A percentile compares a stretch with the other conserved stretches of the same genome.
phyloP scores from a whole-genome alignment of 2,329 filamentous ascomycete species.

The Bipolaris gigantea region DNA sequence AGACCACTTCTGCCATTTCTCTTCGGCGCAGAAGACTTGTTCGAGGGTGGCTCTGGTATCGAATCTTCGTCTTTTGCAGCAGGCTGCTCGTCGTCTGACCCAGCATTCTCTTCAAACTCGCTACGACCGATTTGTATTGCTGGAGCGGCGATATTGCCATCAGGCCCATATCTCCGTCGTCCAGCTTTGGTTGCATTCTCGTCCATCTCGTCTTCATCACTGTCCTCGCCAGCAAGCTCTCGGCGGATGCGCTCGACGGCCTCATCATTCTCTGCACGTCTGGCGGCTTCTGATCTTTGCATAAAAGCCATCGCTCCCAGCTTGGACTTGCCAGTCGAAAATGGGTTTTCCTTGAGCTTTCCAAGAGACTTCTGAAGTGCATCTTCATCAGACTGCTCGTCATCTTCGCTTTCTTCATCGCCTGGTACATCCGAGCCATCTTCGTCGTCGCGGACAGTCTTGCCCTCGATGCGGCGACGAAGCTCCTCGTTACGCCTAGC shows the following conservation, averaged over 20 bases:
- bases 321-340: slow-evolving; percentile 63
- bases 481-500: slow-evolving; percentile 81
- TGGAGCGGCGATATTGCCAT: slow-evolving; percentile 36
- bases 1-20: slow-evolving; percentile 16
- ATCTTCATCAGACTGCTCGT: slow-evolving; percentile 59
- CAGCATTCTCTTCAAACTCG: slow-evolving; percentile 64
- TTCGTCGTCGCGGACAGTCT: slow-evolving; percentile 55
- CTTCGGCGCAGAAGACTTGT: slow-evolving; percentile 7
- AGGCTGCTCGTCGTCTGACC: slow-evolving; percentile 49
- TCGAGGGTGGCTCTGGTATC: slow-evolving; percentile 17
- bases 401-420: slow-evolving; percentile 59
- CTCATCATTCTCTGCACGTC: slow-evolving; percentile 79
- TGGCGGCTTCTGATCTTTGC: slow-evolving; percentile 79
- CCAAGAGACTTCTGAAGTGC: slow-evolving; percentile 41
- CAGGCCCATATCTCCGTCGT: slow-evolving; percentile 69
- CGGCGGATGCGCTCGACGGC: slow-evolving; percentile 62
- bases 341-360: slow-evolving; percentile 50
- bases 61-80: slow-evolving; percentile 29
- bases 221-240: slow-evolving; percentile 67
- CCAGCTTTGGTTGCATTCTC: slow-evolving; percentile 65
- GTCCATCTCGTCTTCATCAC: slow-evolving; percentile 51
- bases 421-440: slow-evolving; percentile 52
- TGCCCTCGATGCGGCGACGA: slow-evolving; percentile 75
- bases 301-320: slow-evolving; percentile 91
- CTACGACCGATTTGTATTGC: slow-evolving; percentile 44